A percentile compares a stretch with the other conserved stretches of the same genome.
These are phyloP conservation scores for Malassezia caprae DNA, from an alignment of 1,284 basidiomycete genomes.

Conservation along the genomic window DNA sequence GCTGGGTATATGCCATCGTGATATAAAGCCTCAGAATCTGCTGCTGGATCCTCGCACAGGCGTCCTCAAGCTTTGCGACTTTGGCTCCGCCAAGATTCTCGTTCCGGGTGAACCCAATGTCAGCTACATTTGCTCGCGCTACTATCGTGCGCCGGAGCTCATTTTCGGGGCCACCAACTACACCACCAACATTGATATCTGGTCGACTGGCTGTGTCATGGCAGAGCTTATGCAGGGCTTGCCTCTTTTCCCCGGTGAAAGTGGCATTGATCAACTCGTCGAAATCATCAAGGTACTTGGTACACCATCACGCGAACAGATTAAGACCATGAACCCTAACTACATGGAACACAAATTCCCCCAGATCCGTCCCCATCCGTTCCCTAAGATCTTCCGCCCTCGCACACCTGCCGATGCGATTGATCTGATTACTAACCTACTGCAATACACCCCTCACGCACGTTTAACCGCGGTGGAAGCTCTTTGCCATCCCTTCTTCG, in stretches of 20 bases:
- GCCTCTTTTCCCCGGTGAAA: conserved; percentile 96
- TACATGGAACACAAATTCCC: conserved; percentile 99
- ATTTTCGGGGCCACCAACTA: conserved; percentile 99
- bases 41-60: conserved; percentile 92
- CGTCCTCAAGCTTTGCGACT: conserved; percentile 94
- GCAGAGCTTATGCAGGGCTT: conserved; percentile 98
- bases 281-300: conserved; percentile 99
- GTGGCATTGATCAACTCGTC: conserved; percentile 96
- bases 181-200: conserved; percentile 99
- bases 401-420: conserved; percentile 92
- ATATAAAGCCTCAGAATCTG: conserved; percentile 98
- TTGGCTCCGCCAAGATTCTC: conserved; percentile 96
- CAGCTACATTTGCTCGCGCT: conserved; percentile 98
- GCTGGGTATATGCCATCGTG: conserved; percentile 76
- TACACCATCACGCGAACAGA: conserved; percentile 94
- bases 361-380: conserved; percentile 76
- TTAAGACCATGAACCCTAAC: conserved; percentile 99
- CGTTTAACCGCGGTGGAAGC: conserved; percentile 85
- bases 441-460: conserved; percentile 92
- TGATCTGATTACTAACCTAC: conserved; percentile 81
- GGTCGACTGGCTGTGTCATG: conserved; percentile 99
- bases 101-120: conserved; percentile 97
- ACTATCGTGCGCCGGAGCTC: conserved; percentile 97
- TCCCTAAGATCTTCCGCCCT: conserved; percentile 82
- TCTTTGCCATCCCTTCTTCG: conserved; percentile 78